phyloP scores from a whole-genome alignment of 2,329 filamentous ascomycete genomes.

The Torrubiella hemipterigena region DNA sequence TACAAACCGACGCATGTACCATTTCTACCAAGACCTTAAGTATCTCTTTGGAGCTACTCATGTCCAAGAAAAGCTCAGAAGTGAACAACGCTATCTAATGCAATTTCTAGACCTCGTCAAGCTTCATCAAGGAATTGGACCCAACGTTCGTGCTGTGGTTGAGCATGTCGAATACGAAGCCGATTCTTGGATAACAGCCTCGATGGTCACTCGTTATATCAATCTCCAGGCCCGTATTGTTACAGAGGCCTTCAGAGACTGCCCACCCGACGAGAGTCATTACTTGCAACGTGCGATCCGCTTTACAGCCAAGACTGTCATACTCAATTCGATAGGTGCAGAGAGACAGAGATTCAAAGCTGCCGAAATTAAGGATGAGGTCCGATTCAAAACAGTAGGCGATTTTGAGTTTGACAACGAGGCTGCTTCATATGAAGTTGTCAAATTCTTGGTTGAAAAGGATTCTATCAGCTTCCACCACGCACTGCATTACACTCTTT shows the following conservation, averaged over 20 bases:
- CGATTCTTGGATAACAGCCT: slow-evolving; percentile 95
- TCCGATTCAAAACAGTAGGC: slow-evolving; percentile 65
- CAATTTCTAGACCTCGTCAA: slow-evolving; percentile 95
- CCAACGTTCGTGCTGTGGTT: slow-evolving; percentile 78
- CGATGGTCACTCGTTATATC: slow-evolving; percentile 86
- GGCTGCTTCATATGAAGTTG: slow-evolving; percentile 49
- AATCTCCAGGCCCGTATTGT: slow-evolving; percentile 85
- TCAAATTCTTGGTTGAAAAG: slow-evolving; percentile 79
- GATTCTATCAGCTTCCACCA: slow-evolving; percentile 96
- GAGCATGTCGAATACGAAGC: slow-evolving; percentile 98
- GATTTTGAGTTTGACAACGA: slow-evolving; percentile 70
- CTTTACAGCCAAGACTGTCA: slow-evolving; percentile 69
- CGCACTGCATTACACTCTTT: slow-evolving; percentile 87
- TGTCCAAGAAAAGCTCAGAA: slow-evolving; percentile 74
- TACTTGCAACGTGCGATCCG: slow-evolving; percentile 61
- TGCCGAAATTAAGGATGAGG: slow-evolving; percentile 77
- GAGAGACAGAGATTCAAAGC: slow-evolving; percentile 77
- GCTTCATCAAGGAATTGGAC: slow-evolving; percentile 92
- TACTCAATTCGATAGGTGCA: slow-evolving; percentile 79
- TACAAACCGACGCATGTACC: slow-evolving; percentile 89
- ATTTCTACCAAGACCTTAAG: slow-evolving; percentile 91
- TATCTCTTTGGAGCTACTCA: slow-evolving; percentile 82
- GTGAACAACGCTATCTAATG: slow-evolving; percentile 74
- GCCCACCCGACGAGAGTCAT: slow-evolving; percentile 48
- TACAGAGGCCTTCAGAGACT: slow-evolving; percentile 70